Evolutionary conservation across 495 filamentous ascomycete species (phyloP).

Genomic region (Hypoxylon subgilvum): DNA sequence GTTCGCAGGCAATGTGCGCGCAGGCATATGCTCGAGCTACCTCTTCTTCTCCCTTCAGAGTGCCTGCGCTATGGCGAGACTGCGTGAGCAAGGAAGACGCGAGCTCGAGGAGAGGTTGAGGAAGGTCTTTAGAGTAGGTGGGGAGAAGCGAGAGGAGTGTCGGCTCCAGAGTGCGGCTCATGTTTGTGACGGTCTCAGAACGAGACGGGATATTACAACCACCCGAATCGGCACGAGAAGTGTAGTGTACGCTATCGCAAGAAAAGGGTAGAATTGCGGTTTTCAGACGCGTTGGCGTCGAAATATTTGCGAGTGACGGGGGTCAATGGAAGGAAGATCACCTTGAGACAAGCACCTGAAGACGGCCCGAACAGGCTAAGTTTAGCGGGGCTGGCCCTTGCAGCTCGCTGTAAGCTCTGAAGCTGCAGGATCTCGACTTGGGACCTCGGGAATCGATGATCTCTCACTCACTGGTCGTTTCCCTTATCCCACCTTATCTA

Average conservation of each 20-base stretch:
- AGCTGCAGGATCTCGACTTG: background rate
- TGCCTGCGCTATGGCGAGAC: slow-evolving; percentile 78
- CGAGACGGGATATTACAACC: too few species aligned
- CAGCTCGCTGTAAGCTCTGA: slow-evolving; percentile 15
- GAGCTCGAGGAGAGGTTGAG: slow-evolving; percentile 74
- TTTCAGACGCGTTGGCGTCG: background rate
- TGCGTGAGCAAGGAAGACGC: slow-evolving; percentile 83
- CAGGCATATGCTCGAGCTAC: slow-evolving; percentile 86
- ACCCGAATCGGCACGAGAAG: too few species aligned
- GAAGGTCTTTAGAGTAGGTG: slow-evolving; percentile 72
- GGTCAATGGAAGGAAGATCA: slow-evolving; percentile 9
- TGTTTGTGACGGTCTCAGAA: slow-evolving; percentile 36
- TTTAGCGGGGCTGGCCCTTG: slow-evolving; percentile 20
- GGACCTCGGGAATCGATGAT: too few species aligned
- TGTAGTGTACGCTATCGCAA: too few species aligned
- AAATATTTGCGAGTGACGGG: background rate
- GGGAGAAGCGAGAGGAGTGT: slow-evolving; percentile 78
- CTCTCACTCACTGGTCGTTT: too few species aligned
- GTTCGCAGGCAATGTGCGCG: slow-evolving; percentile 88
- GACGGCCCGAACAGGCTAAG: background rate
- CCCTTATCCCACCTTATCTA: too few species aligned
- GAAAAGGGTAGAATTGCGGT: background rate
- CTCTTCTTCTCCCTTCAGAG: slow-evolving; percentile 86
- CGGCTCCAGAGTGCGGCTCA: slow-evolving; percentile 79
- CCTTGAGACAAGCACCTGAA: slow-evolving; percentile 17